A percentile compares a stretch with the other conserved stretches of the same genome.
Evolutionary conservation across 306 rosid genomes (phyloP).

Genomic region (apple (Malus domestica)): ASM211411v1 NC_041790.1:31247501-31248000

Average conservation of each 20-base stretch:
- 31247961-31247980: background rate
- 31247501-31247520: conserved; percentile 94
- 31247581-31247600: conserved; percentile 84
- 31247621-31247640: background rate
- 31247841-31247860: background rate
- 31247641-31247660: background rate
- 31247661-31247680: background rate
- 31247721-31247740: background rate
- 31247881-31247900: background rate
- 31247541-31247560: conserved; percentile 91
- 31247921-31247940: background rate
- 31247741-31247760: background rate
- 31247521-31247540: conserved; percentile 89
- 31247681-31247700: background rate
- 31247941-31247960: background rate
- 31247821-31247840: background rate
- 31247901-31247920: background rate
- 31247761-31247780: background rate
- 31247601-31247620: conserved; percentile 69
- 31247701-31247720: background rate
- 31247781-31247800: background rate
- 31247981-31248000: background rate
- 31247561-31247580: conserved; percentile 88
- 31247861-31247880: background rate
- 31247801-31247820: background rate